Evolutionary conservation across 2,329 filamentous ascomycete species (phyloP).

Genomic region (Penicillium sp.): DNA sequence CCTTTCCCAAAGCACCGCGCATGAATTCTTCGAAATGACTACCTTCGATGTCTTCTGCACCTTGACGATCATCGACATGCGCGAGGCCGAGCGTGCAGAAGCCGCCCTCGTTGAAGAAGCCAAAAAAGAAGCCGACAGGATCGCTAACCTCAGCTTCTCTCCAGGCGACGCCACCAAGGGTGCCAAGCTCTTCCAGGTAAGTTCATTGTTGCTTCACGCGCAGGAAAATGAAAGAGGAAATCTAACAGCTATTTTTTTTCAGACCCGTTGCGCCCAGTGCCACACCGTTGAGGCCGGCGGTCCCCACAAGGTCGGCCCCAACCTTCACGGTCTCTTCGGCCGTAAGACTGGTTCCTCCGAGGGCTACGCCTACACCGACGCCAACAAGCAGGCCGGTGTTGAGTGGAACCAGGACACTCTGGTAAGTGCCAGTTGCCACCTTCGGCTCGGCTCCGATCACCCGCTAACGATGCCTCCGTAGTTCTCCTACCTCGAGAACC

Average conservation of each 20-base stretch:
- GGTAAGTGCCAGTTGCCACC: slow-evolving; percentile 50
- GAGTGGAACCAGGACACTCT: slow-evolving; percentile 83
- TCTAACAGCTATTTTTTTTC: slow-evolving; percentile 11
- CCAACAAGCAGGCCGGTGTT: slow-evolving; percentile 97
- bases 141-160: slow-evolving; percentile 28
- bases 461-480: slow-evolving; percentile 37
- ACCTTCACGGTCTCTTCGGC: slow-evolving; percentile 95
- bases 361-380: slow-evolving; percentile 96
- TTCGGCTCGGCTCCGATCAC: not conserved
- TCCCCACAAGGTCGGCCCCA: slow-evolving; percentile 97
- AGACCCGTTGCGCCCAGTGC: slow-evolving; percentile 96
- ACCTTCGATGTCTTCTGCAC: slow-evolving; percentile 27
- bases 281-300: slow-evolving; percentile 89
- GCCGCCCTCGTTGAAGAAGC: not conserved
- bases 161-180: slow-evolving; percentile 92
- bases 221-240: not conserved
- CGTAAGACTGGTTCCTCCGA: slow-evolving; percentile 89
- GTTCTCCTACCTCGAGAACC: slow-evolving; percentile 99
- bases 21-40: slow-evolving; percentile 19
- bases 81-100: slow-evolving; percentile 23
- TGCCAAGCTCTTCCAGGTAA: slow-evolving; percentile 92
- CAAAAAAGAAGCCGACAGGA: not conserved
- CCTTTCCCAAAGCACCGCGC: not conserved
- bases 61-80: slow-evolving; percentile 21
- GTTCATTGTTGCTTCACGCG: slow-evolving; percentile 1